These are phyloP conservation scores for Pyrus betulifolia DNA, from an alignment of 306 rosid species.

Conservation along the genomic window DNA sequence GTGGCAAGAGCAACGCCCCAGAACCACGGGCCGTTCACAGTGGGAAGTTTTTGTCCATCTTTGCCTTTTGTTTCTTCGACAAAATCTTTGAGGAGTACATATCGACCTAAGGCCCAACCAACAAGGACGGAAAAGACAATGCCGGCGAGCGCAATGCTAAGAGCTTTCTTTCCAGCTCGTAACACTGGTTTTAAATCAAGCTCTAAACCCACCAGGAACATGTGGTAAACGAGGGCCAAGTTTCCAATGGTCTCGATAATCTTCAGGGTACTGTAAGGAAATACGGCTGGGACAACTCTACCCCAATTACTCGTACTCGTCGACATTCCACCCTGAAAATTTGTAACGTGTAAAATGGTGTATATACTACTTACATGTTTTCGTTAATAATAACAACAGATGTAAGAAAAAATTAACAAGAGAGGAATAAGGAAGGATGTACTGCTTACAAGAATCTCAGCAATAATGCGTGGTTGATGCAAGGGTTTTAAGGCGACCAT, in stretches of 20 bases:
- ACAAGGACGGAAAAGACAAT: conserved; percentile 16
- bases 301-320: too few species aligned
- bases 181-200: conserved; percentile 23
- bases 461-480: too few species aligned
- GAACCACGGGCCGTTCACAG: conserved; percentile 18
- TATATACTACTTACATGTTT: too few species aligned
- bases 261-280: too few species aligned
- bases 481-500: too few species aligned
- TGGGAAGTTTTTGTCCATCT: neutral
- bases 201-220: conserved; percentile 38
- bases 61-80: neutral
- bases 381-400: too few species aligned
- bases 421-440: too few species aligned
- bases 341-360: too few species aligned
- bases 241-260: conserved; percentile 27
- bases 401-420: too few species aligned
- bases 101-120: conserved; percentile 23
- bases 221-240: conserved; percentile 28
- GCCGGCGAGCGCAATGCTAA: conserved; percentile 25
- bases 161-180: conserved; percentile 25
- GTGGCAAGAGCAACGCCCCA: conserved; percentile 36
- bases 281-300: too few species aligned
- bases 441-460: too few species aligned
- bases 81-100: neutral
- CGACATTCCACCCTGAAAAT: too few species aligned